Conservation (phyloP, 2,329 filamentous ascomycete genomes). For the Teratosphaeria destructans region DNA sequence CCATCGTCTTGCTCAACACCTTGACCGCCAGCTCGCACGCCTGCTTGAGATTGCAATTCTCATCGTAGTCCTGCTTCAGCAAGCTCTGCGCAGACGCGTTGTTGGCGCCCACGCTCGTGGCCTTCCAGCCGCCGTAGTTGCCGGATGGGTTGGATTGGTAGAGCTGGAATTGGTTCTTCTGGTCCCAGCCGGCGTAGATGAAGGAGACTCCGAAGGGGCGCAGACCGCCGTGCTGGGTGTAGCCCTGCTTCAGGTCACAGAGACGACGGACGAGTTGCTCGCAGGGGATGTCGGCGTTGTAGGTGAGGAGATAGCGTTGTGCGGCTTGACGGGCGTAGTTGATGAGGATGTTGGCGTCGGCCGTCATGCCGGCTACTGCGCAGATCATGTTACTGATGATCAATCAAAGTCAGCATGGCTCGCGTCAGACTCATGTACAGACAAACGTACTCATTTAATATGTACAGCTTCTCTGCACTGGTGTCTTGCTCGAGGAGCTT, state of each 20-base stretch:
- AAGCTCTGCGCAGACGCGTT: conserved; percentile 94
- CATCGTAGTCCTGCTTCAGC: conserved; percentile 99
- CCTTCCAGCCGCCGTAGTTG: conserved; percentile 99
- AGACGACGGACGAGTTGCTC: conserved; percentile 94
- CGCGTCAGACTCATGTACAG: neutral
- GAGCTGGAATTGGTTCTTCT: conserved; percentile 91
- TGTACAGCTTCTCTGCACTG: conserved; percentile 99
- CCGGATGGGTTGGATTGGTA: conserved; percentile 98
- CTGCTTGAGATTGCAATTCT: conserved; percentile 91
- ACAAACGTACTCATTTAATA: conserved; percentile 77
- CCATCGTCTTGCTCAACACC: conserved; percentile 99
- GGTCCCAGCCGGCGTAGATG: conserved; percentile 98
- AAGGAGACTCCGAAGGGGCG: conserved; percentile 97
- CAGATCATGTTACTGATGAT: conserved; percentile 94
- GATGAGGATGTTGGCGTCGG: conserved; percentile 99
- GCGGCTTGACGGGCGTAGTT: conserved; percentile 97
- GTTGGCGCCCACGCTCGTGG: conserved; percentile 94
- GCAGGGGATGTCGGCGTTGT: conserved; percentile 99
- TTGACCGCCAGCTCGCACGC: conserved; percentile 96
- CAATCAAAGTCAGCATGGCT: neutral
- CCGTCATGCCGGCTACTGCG: conserved; percentile 97
- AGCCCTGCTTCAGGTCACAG: conserved; percentile 97
- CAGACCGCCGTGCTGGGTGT: conserved; percentile 97
- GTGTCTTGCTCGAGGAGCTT: conserved; percentile 99
- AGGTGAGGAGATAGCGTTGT: conserved; percentile 94